A percentile compares a stretch with the other conserved stretches of the same genome.
Conservation (phyloP, 805 yeast genomes). For the Cyberlindnera saturnus region DNA sequence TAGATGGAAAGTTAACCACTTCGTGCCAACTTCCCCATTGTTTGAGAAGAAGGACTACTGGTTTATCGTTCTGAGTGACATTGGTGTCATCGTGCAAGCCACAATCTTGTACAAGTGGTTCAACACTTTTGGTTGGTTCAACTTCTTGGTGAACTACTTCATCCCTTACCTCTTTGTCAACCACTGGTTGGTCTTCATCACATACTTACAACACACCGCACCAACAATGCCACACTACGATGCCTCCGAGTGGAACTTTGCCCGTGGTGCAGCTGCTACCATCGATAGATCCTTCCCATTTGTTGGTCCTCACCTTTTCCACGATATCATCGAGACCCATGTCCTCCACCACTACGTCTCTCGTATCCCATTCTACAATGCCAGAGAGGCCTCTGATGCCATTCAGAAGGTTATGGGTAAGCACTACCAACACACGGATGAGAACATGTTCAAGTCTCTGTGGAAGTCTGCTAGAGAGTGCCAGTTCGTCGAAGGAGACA, state of each 20-base stretch:
- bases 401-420: conserved; percentile 81
- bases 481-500: conserved; percentile 69
- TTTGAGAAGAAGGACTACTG: conserved; percentile 69
- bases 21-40: conserved; percentile 65
- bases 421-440: conserved; percentile 60
- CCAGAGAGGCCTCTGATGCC: conserved; percentile 72
- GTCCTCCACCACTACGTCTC: conserved; percentile 82
- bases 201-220: conserved; percentile 81
- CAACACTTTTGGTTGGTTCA: conserved; percentile 55
- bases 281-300: conserved; percentile 81
- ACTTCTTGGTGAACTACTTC: conserved; percentile 62
- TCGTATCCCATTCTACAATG: conserved; percentile 83
- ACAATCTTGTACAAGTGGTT: conserved; percentile 54
- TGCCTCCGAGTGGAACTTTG: conserved; percentile 72
- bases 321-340: conserved; percentile 87
- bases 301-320: conserved; percentile 73
- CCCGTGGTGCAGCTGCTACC: conserved; percentile 87
- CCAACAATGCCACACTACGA: conserved; percentile 76
- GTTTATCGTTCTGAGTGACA: conserved; percentile 65
- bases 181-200: conserved; percentile 88
- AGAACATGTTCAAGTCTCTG: conserved; percentile 66
- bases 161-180: conserved; percentile 75
- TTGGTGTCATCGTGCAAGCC: conserved; percentile 56
- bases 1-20: conserved; percentile 54
- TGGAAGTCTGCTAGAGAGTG: conserved; percentile 62